These are phyloP conservation scores for Candida saitoana DNA, from an alignment of 805 yeast genomes.

Conservation along the genomic window DNA sequence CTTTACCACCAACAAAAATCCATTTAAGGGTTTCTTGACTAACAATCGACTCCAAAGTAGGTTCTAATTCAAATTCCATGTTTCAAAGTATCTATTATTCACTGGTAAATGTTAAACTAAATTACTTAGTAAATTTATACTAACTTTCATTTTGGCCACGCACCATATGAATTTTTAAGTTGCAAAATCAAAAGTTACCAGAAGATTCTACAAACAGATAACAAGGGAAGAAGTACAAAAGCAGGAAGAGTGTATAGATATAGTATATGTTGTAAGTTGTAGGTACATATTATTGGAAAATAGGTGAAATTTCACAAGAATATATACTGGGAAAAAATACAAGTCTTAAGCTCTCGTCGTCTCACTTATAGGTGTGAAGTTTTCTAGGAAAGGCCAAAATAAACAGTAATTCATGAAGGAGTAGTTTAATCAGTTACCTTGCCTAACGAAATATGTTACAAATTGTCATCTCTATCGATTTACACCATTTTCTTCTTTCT, in stretches of 20 bases:
- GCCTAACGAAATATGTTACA: background rate
- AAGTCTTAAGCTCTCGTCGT: no score
- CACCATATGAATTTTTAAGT: background rate
- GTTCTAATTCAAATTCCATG: constrained; percentile 64
- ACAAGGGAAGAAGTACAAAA: no score
- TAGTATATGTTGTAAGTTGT: no score
- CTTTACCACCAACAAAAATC: constrained; percentile 99
- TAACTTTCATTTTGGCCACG: background rate
- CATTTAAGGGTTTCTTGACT: constrained; percentile 72
- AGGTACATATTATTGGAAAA: no score
- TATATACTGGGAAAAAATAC: no score
- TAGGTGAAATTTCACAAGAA: no score
- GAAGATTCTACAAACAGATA: background rate
- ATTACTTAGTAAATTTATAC: constrained; percentile 38
- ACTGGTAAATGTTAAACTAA: constrained; percentile 70
- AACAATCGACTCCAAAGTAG: constrained; percentile 64
- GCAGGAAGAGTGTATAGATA: no score
- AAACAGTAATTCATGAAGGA: no score
- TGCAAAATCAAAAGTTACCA: background rate
- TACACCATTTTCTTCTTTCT: background rate
- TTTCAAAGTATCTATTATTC: no score
- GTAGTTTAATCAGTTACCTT: no score
- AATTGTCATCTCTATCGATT: background rate
- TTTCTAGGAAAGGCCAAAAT: no score
- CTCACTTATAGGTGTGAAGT: no score